These are phyloP conservation scores for Russula earlei DNA, from an alignment of 768 basidiomycete genomes.

Conservation along the genomic window DNA sequence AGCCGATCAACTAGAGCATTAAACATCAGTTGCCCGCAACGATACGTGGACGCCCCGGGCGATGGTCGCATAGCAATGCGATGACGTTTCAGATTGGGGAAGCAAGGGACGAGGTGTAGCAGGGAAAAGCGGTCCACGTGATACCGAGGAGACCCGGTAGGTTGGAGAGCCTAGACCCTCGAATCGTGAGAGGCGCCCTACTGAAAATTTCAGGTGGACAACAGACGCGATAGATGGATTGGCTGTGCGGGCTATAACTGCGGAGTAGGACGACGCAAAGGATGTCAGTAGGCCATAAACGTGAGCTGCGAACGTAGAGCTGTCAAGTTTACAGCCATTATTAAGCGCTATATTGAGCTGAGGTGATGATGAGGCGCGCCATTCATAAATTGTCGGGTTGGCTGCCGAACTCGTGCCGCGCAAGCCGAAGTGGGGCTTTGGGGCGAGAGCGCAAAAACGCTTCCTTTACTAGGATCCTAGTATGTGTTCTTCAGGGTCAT, in stretches of 20 bases:
- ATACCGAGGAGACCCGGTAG: neutral
- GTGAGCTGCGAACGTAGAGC: too few relatives aligned
- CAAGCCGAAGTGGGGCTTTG: neutral
- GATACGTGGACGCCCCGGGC: neutral
- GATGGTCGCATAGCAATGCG: slow-evolving; percentile 14
- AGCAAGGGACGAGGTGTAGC: neutral
- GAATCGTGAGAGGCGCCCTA: neutral
- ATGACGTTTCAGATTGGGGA: slow-evolving; percentile 7
- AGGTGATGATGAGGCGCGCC: neutral
- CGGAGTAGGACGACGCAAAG: too few relatives aligned
- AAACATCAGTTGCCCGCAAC: slow-evolving; percentile 3
- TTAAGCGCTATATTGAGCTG: neutral
- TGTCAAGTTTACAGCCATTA: too few relatives aligned
- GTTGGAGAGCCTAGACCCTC: neutral
- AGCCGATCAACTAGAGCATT: neutral
- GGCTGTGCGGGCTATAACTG: too few relatives aligned
- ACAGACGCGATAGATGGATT: too few relatives aligned
- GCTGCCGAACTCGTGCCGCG: neutral
- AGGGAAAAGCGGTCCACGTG: neutral
- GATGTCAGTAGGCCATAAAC: neutral
- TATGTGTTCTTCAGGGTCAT: neutral
- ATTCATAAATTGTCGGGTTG: neutral
- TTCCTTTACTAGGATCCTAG: slow-evolving; percentile 1
- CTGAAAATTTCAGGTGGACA: neutral
- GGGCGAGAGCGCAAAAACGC: neutral